These are phyloP conservation scores for Yamadazyma sp. DNA, from an alignment of 805 yeast genomes.

Conservation along the genomic window DNA sequence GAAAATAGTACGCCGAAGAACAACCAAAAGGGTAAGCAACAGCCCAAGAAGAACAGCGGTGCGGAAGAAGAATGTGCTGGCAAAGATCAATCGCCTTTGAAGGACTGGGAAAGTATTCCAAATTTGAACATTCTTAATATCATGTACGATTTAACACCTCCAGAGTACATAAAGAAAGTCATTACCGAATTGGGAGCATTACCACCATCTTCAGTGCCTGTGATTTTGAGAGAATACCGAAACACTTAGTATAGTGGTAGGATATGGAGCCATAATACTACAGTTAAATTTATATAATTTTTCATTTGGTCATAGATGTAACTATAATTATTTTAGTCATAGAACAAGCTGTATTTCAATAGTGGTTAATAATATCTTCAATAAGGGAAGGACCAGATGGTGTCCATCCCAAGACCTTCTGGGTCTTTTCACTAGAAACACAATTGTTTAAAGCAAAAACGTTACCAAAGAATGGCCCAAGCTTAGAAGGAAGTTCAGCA, in stretches of 20 bases:
- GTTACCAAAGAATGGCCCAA: constrained; percentile 2
- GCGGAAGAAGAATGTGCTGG: constrained; percentile 20
- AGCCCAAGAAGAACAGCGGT: constrained; percentile 21
- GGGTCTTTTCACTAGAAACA: constrained; percentile 6
- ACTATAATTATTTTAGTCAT: too few relatives aligned
- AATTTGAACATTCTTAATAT: constrained; percentile 75
- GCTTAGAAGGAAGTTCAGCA: background rate
- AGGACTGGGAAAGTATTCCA: constrained; percentile 63
- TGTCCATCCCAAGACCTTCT: constrained; percentile 3
- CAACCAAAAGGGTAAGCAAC: constrained; percentile 5
- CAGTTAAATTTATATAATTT: too few relatives aligned
- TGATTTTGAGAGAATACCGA: constrained; percentile 89
- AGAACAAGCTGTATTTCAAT: too few relatives aligned
- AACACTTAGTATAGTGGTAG: constrained; percentile 21
- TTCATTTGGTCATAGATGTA: too few relatives aligned
- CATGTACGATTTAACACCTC: constrained; percentile 92
- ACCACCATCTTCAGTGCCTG: constrained; percentile 99
- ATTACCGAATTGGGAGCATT: constrained; percentile 94
- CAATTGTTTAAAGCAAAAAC: constrained; percentile 4
- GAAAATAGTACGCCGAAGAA: constrained; percentile 8
- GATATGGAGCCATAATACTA: too few relatives aligned
- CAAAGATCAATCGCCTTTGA: constrained; percentile 42
- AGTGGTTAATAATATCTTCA: constrained; percentile 8
- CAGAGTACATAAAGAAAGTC: constrained; percentile 88
- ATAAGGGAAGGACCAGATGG: constrained; percentile 3